Evolutionary conservation across 805 yeast genomes (phyloP).

Genomic region (Scheffersomyces coipomensis): DNA sequence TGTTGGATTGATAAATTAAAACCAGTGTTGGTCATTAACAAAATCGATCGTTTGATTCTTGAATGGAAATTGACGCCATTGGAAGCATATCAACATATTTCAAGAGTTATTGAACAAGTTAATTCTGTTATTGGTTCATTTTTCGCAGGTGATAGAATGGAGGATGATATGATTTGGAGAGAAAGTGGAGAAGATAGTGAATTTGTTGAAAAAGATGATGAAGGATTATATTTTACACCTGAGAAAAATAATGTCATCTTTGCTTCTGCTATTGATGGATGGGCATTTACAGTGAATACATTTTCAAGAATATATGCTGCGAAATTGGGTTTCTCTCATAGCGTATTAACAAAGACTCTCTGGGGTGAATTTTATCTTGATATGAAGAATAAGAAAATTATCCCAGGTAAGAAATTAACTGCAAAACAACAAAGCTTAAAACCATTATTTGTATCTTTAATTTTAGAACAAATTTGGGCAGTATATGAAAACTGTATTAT

Average conservation of each 20-base stretch:
- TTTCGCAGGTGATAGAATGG: constrained; percentile 89
- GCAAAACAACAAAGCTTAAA: constrained; percentile 52
- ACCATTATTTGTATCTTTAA: constrained; percentile 83
- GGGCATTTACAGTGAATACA: constrained; percentile 94
- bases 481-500: constrained; percentile 71
- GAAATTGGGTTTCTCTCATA: constrained; percentile 80
- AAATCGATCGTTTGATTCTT: constrained; percentile 79
- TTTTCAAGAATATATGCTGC: constrained; percentile 83
- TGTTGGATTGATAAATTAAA: constrained; percentile 92
- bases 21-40: constrained; percentile 86
- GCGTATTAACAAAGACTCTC: constrained; percentile 75
- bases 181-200: constrained; percentile 59
- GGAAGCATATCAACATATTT: constrained; percentile 83
- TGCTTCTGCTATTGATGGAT: constrained; percentile 91
- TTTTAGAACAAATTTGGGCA: constrained; percentile 90
- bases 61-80: constrained; percentile 80
- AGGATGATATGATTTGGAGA: constrained; percentile 77
- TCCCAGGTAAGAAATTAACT: constrained; percentile 62
- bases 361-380: constrained; percentile 96
- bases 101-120: constrained; percentile 84
- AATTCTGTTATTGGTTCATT: constrained; percentile 93
- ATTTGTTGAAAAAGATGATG: constrained; percentile 73
- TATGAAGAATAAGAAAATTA: constrained; percentile 82
- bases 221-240: constrained; percentile 83
- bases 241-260: constrained; percentile 85